Percentiles rank a stretch among this genome's conserved stretches.
phyloP scores from a whole-genome alignment of 208 protist genomes.

The Novymonas esmeraldas region DNA sequence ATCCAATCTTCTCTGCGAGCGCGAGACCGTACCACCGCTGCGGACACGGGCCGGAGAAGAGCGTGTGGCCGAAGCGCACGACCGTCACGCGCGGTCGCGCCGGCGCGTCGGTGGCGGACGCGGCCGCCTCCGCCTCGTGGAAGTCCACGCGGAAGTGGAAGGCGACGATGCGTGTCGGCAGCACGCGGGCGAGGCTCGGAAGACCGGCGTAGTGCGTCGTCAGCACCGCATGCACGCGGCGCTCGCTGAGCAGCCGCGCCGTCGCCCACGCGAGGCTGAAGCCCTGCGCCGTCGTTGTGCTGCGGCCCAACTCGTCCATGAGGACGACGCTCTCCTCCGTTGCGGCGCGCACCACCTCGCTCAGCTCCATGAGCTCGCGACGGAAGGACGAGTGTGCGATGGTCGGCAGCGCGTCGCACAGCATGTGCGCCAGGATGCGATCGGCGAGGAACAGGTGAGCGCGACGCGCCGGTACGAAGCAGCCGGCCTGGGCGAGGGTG shows the following conservation, averaged over 20 bases:
- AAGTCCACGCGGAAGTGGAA: constrained; percentile 32
- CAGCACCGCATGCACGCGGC: constrained; percentile 36
- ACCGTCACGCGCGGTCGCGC: constrained; percentile 13
- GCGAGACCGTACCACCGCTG: constrained; percentile 67
- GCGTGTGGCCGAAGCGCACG: constrained; percentile 33
- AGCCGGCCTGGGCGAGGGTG: constrained; percentile 93
- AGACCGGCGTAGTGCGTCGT: constrained; percentile 61
- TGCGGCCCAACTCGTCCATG: constrained; percentile 98
- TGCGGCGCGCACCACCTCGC: constrained; percentile 79
- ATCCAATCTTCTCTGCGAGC: constrained; percentile 49
- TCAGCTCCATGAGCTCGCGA: constrained; percentile 73
- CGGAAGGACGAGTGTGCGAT: constrained; percentile 68
- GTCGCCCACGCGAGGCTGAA: constrained; percentile 95
- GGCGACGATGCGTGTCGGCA: constrained; percentile 14
- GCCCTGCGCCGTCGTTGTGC: constrained; percentile 95
- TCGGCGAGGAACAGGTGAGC: constrained; percentile 70
- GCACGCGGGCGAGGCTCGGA: constrained; percentile 18
- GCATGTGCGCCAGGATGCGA: constrained; percentile 77
- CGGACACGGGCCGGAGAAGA: constrained; percentile 56
- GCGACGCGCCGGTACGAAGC: constrained; percentile 82
- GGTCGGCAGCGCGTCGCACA: constrained; percentile 74
- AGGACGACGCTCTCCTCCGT: constrained; percentile 95
- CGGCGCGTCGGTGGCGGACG: not conserved
- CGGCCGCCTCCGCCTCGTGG: not conserved
- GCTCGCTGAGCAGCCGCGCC: constrained; percentile 56